These are phyloP conservation scores for Pseudopyricularia cyperi DNA, from an alignment of 2,329 filamentous ascomycete species.

Conservation along the genomic window DNA sequence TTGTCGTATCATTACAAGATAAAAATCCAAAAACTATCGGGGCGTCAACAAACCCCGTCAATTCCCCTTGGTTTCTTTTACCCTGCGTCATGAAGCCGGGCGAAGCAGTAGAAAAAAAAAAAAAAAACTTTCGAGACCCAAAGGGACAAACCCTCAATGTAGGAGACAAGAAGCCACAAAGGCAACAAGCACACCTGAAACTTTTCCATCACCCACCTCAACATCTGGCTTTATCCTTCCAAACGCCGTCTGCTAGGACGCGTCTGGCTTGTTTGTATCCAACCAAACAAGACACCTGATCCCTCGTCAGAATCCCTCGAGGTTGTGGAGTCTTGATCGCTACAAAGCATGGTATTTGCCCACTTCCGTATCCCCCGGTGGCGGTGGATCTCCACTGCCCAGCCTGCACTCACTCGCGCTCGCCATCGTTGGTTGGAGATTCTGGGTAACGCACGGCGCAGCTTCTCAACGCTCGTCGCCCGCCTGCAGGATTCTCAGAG, in stretches of 20 bases:
- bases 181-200: neutral
- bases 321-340: too few species aligned
- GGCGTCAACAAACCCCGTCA: neutral
- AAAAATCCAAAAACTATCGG: neutral
- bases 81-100: neutral
- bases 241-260: neutral
- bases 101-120: neutral
- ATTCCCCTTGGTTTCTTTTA: neutral
- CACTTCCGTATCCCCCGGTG: neutral
- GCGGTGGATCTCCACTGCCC: neutral
- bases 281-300: too few species aligned
- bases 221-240: neutral
- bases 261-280: neutral
- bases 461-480: neutral
- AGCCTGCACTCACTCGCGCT: too few species aligned
- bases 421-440: neutral
- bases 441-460: neutral
- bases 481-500: conserved; percentile 48
- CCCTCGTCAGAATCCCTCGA: too few species aligned
- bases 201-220: neutral
- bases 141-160: neutral
- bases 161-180: neutral
- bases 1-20: neutral
- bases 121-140: neutral
- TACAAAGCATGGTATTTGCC: too few species aligned